These are phyloP conservation scores for Mycosphaerella sp. DNA, from an alignment of 2,329 filamentous ascomycete species.

Conservation along the genomic window DNA sequence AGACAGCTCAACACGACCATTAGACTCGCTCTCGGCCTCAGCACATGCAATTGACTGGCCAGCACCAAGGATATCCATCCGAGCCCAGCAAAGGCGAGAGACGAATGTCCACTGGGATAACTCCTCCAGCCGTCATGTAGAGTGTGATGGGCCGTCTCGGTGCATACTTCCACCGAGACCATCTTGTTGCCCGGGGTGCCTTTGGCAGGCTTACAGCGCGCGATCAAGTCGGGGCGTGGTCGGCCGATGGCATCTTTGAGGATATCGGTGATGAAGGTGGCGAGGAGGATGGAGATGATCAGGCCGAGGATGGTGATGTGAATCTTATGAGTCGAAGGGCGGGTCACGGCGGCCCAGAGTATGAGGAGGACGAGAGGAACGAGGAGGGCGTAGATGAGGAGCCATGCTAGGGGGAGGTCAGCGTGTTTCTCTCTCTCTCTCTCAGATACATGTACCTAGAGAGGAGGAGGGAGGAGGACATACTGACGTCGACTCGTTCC, in stretches of 20 bases:
- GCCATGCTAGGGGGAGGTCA: constrained; percentile 48
- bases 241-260: constrained; percentile 84
- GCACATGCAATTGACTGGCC: constrained; percentile 57
- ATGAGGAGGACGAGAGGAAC: constrained; percentile 63
- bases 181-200: constrained; percentile 51
- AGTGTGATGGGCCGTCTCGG: constrained; percentile 58
- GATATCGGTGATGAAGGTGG: constrained; percentile 77
- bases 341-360: constrained; percentile 56
- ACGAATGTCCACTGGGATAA: constrained; percentile 74
- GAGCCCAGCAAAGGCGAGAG: constrained; percentile 71
- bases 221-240: constrained; percentile 78
- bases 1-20: constrained; percentile 50
- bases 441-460: not conserved
- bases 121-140: constrained; percentile 80
- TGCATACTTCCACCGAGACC: constrained; percentile 64
- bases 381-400: constrained; percentile 70
- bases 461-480: constrained; percentile 31
- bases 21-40: constrained; percentile 53
- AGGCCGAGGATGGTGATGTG: constrained; percentile 82
- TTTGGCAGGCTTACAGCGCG: constrained; percentile 68
- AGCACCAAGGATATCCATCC: constrained; percentile 56
- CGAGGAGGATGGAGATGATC: constrained; percentile 64
- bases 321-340: constrained; percentile 66
- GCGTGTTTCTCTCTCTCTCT: not conserved
- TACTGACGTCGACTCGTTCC: constrained; percentile 75